Evolutionary conservation across 371 early-diverging fungal genomes (phyloP).

Genomic region (Dinochytrium kinnereticum): DNA sequence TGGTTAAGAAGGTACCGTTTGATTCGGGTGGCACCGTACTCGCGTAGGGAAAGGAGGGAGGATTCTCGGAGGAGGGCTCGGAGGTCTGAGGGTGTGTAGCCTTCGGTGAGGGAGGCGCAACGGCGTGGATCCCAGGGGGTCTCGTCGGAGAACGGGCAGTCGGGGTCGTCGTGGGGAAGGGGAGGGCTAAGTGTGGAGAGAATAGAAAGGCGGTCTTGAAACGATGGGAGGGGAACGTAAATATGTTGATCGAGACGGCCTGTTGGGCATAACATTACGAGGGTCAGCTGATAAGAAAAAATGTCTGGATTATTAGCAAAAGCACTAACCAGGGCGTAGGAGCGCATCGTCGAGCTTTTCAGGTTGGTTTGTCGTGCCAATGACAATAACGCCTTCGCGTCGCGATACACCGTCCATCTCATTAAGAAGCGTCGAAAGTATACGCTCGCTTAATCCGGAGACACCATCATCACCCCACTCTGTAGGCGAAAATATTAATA

Average conservation of each 20-base stretch:
- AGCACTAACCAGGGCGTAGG: constrained; percentile 72
- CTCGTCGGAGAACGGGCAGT: background rate
- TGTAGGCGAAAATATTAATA: constrained; percentile 21
- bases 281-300: no score
- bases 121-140: constrained; percentile 30
- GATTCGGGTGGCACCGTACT: background rate
- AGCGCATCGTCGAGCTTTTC: constrained; percentile 87
- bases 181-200: constrained; percentile 42
- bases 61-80: constrained; percentile 65
- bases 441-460: constrained; percentile 79
- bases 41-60: constrained; percentile 56
- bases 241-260: constrained; percentile 77
- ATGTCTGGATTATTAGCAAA: no score
- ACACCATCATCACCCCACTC: constrained; percentile 64
- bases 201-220: constrained; percentile 60
- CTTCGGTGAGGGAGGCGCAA: constrained; percentile 57
- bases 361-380: constrained; percentile 82
- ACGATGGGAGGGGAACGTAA: constrained; percentile 66
- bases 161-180: background rate
- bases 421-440: constrained; percentile 88
- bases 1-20: background rate
- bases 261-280: no score
- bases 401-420: constrained; percentile 97
- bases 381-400: constrained; percentile 73
- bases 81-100: constrained; percentile 70